phyloP scores from a whole-genome alignment of 768 basidiomycete species.

The Cystobasidiopsis lactophilus region DNA sequence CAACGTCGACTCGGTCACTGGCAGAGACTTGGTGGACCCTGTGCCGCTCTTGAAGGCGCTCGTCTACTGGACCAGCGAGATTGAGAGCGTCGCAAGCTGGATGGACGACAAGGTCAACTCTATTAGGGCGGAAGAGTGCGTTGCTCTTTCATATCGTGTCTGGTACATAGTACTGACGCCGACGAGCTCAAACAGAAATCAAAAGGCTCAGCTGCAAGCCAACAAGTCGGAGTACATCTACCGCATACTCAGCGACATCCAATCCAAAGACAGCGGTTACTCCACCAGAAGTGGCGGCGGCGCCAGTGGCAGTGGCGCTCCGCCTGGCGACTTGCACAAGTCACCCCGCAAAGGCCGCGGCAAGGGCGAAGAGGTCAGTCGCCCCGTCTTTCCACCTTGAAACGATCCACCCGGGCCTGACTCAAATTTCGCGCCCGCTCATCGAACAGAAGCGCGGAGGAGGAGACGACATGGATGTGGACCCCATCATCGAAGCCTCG shows the following conservation, averaged over 20 bases:
- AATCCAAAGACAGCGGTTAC: neutral
- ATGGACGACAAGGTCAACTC: constrained; percentile 1
- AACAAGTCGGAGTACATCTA: neutral
- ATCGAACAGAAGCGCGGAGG: neutral
- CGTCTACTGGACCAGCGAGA: neutral
- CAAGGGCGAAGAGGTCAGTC: too few species aligned
- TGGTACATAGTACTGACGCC: neutral
- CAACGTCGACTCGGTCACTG: constrained; percentile 80
- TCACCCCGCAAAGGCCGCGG: too few species aligned
- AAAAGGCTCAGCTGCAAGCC: neutral
- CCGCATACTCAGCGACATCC: neutral
- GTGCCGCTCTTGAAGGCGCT: neutral
- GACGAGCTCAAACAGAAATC: neutral
- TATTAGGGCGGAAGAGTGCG: constrained; percentile 5
- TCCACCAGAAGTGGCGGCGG: neutral
- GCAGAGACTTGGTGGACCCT: constrained; percentile 43
- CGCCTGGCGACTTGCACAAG: too few species aligned
- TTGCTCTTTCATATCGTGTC: neutral
- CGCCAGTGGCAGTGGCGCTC: neutral
- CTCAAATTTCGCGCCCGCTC: neutral
- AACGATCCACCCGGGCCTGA: too few species aligned
- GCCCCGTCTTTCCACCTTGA: too few species aligned
- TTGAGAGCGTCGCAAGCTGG: neutral
- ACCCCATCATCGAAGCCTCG: neutral
- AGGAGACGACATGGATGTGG: constrained; percentile 1